Conservation (phyloP, 2,329 filamentous ascomycete species). For the Colletotrichum plurivorum region DNA sequence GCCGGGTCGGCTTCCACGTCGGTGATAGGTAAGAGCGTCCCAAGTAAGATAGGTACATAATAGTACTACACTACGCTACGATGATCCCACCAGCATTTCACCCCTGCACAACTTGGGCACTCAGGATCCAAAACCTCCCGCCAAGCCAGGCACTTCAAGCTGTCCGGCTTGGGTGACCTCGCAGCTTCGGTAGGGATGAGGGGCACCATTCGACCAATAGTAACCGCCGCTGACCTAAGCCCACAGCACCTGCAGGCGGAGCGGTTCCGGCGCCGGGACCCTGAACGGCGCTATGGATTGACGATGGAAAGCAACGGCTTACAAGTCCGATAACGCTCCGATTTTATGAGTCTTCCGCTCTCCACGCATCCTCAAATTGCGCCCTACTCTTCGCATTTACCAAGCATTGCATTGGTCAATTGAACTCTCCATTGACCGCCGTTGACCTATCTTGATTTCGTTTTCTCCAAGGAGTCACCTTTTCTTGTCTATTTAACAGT, state of each 20-base stretch:
- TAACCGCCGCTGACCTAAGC: constrained; percentile 35
- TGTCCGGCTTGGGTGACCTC: constrained; percentile 22
- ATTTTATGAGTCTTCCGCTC: constrained; percentile 36
- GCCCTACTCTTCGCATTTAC: constrained; percentile 23
- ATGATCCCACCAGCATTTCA: constrained; percentile 28
- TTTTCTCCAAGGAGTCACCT: constrained; percentile 9
- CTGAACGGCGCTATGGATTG: constrained; percentile 25
- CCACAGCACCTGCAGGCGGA: constrained; percentile 13
- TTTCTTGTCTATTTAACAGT: neutral
- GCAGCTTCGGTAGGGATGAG: constrained; percentile 4
- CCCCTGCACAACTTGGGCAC: constrained; percentile 30
- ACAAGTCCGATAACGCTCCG: constrained; percentile 49
- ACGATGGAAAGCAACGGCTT: constrained; percentile 42
- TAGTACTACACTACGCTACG: constrained; percentile 16
- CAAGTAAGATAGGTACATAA: constrained; percentile 30
- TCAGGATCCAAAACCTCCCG: constrained; percentile 15
- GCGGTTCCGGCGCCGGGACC: constrained; percentile 39
- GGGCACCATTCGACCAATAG: constrained; percentile 6
- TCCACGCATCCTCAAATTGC: constrained; percentile 32
- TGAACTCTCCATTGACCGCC: constrained; percentile 8
- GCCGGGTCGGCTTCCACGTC: constrained; percentile 38
- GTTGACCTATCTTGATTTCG: constrained; percentile 2
- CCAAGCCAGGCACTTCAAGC: constrained; percentile 8
- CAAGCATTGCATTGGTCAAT: constrained; percentile 37
- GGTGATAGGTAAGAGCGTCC: constrained; percentile 36